Conservation (phyloP, 2,329 filamentous ascomycete species). For the Helminthosporium solani region DNA sequence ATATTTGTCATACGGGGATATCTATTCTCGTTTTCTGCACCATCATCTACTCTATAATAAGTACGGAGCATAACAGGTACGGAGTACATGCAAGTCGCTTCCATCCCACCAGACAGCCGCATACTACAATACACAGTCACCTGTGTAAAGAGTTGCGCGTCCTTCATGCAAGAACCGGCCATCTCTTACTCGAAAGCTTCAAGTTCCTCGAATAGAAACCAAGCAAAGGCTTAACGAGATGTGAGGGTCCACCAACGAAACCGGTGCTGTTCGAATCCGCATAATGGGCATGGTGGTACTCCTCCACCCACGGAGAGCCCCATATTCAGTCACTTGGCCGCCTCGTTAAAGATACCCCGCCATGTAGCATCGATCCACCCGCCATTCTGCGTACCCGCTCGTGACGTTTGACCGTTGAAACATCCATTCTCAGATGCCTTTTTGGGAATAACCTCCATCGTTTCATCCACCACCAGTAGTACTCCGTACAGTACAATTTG, state of each 20-base stretch:
- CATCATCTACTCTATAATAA: too few species aligned
- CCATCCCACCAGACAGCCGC: too few species aligned
- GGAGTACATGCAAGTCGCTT: too few species aligned
- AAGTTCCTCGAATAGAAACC: constrained; percentile 16
- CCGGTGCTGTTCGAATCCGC: constrained; percentile 21
- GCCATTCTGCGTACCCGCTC: constrained; percentile 3
- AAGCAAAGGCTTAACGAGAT: not conserved
- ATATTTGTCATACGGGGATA: too few species aligned
- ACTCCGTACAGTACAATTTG: not conserved
- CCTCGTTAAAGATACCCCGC: constrained; percentile 21
- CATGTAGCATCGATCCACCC: constrained; percentile 15
- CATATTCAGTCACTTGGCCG: constrained; percentile 13
- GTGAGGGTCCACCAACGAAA: constrained; percentile 20
- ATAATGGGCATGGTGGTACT: constrained; percentile 19
- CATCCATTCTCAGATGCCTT: not conserved
- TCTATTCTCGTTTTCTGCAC: too few species aligned
- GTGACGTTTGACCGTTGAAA: not conserved
- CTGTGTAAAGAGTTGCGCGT: not conserved
- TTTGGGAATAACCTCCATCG: not conserved
- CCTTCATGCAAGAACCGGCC: not conserved
- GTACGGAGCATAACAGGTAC: too few species aligned
- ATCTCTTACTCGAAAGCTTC: constrained; percentile 1
- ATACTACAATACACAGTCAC: not conserved
- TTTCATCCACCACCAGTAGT: too few species aligned
- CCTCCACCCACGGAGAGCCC: constrained; percentile 5